Evolutionary conservation across 495 filamentous ascomycete genomes (phyloP), one percentile per base, ranked within the genome.

Genomic region (Podospora sp.): DNA sequence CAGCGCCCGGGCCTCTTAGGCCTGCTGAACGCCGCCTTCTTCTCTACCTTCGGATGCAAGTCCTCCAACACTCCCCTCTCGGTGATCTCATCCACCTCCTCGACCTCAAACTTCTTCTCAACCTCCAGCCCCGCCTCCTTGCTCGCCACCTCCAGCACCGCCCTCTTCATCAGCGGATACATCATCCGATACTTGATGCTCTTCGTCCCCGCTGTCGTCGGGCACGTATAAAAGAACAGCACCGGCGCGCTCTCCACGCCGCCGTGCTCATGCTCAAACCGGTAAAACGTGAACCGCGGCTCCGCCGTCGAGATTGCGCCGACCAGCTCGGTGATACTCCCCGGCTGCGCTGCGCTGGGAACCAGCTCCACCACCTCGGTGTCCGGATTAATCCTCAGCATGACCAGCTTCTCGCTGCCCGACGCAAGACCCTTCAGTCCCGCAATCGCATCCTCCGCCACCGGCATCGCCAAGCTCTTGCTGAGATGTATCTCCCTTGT

Each of bases 151-250:
- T 81, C 74, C 51, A 96, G 80, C 7, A 92, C 91, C 40, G 86
- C 86, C 33, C 85, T 85, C 73, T 92, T 91, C 70, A 91, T 91
- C 36, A 92, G 88, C 35, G 96, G 92, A 76, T 97, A 97, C 69
- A 98, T 80, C 95, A 99, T 99, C 60, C 93, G 88, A 76, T 93
- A 92, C 79, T 93, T 97, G 80, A 98, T 91, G 70, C 90, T 91
- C 71, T 83, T 82, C 59, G 72, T 80, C 36, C 79, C 81, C 0
- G 88, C 87, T 4, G 79, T 86, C 2, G 85, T 83, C 4, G 95
- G 95, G 73, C 94, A 97, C 7, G 93, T 97, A 78, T 97, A 98
- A 73, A 98, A 89, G 82, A 98, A 99, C 29, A 97, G 83, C 35
- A 98, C 84, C 6, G 88, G 84, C 6, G 87, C 85, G 60, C 85